phyloP scores from a whole-genome alignment of 768 basidiomycete species.

The Lactarius quietus region DNA sequence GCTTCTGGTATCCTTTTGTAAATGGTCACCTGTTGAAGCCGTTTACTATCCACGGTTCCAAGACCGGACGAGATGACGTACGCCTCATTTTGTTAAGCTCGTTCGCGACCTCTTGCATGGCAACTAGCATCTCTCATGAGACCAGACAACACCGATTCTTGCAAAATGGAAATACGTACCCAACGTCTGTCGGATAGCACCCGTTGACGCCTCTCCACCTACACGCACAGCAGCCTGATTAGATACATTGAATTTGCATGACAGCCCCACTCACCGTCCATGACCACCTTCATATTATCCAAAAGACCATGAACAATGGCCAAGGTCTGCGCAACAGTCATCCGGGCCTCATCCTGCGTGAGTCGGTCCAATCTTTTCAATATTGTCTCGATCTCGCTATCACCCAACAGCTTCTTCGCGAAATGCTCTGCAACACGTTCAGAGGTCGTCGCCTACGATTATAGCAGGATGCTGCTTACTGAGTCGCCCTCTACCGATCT shows the following conservation, averaged over 20 bases:
- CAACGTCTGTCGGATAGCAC: no score
- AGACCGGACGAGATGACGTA: not conserved
- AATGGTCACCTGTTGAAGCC: not conserved
- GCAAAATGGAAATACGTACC: not conserved
- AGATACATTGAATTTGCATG: no score
- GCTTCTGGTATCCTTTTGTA: not conserved
- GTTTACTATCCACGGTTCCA: not conserved
- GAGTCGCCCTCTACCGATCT: conserved; percentile 7
- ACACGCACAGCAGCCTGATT: no score
- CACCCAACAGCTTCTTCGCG: not conserved
- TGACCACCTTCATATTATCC: no score
- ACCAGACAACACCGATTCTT: not conserved
- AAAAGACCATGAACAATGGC: not conserved
- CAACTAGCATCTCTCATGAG: not conserved
- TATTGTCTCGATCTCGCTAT: conserved; percentile 2
- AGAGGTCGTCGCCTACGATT: not conserved
- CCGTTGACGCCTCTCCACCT: no score
- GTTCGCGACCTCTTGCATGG: not conserved
- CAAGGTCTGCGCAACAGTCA: conserved; percentile 7
- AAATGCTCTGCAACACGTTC: conserved; percentile 1
- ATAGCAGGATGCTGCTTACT: not conserved
- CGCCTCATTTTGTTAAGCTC: conserved; percentile 6
- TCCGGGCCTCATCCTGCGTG: conserved; percentile 5
- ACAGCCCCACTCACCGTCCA: no score
- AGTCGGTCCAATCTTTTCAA: conserved; percentile 11